phyloP scores from a whole-genome alignment of 495 filamentous ascomycete genomes.

The Aspergillus egyptiacus region DNA sequence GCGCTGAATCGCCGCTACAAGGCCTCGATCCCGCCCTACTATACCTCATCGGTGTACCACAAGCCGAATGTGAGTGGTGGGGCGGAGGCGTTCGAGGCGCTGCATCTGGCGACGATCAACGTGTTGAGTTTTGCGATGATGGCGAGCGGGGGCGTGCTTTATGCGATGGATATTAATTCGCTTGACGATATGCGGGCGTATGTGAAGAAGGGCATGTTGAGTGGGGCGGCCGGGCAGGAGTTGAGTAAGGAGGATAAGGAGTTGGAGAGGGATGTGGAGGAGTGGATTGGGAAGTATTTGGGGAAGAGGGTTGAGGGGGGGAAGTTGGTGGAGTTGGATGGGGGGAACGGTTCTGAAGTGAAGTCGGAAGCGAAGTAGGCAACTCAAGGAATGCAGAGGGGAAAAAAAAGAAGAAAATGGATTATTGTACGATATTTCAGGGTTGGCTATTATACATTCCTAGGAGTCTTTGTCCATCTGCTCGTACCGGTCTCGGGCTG shows the following conservation, averaged over 20 bases:
- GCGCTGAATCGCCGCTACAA: conserved; percentile 51
- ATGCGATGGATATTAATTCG: conserved; percentile 63
- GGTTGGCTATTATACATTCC: conserved; percentile 2
- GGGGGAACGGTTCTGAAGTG: background rate
- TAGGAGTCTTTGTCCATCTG: conserved; percentile 39
- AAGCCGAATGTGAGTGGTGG: conserved; percentile 46
- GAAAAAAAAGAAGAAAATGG: background rate
- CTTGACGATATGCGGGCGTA: conserved; percentile 60
- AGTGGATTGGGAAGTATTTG: conserved; percentile 61
- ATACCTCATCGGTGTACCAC: conserved; percentile 48
- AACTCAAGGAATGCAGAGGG: background rate
- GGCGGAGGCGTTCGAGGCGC: conserved; percentile 66
- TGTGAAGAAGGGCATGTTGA: conserved; percentile 39
- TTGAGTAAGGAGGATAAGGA: conserved; percentile 43
- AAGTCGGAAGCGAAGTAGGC: too few species aligned
- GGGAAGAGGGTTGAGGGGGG: conserved; percentile 47
- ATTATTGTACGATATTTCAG: conserved; percentile 2
- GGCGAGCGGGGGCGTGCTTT: conserved; percentile 58
- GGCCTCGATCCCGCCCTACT: conserved; percentile 57
- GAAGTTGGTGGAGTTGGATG: conserved; percentile 25
- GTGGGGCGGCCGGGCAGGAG: conserved; percentile 25
- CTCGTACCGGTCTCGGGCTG: conserved; percentile 74
- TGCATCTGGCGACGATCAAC: conserved; percentile 80
- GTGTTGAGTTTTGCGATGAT: conserved; percentile 65
- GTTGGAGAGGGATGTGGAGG: conserved; percentile 62